Conservation (phyloP, 1,284 basidiomycete species). For the Moesziomyces sp. region DNA sequence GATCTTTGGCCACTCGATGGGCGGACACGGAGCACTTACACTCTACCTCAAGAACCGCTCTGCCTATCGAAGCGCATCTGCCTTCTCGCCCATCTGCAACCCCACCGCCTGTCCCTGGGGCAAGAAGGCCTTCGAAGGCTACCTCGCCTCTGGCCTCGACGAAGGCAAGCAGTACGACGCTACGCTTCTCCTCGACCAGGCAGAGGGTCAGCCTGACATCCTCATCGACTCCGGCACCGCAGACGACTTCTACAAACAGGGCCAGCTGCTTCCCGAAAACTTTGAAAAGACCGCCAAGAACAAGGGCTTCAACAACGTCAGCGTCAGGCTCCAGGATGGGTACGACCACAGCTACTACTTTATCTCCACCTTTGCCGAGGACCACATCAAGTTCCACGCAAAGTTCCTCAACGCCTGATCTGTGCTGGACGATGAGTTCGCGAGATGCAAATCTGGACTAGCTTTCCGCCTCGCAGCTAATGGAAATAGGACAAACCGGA, state of each 20-base stretch:
- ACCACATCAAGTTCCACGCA: conserved; percentile 65
- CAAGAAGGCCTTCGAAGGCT: conserved; percentile 89
- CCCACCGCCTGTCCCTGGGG: conserved; percentile 91
- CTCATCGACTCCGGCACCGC: conserved; percentile 73
- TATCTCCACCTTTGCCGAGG: conserved; percentile 76
- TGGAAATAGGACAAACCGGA: too few relatives aligned
- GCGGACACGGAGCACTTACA: conserved; percentile 92
- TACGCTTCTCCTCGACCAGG: conserved; percentile 79
- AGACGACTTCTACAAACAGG: conserved; percentile 86
- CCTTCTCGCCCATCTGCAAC: conserved; percentile 91
- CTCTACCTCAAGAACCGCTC: conserved; percentile 80
- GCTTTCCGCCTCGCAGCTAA: too few relatives aligned
- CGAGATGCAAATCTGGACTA: too few relatives aligned
- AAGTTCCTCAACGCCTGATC: conserved; percentile 50
- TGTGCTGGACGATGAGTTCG: too few relatives aligned
- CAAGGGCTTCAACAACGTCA: conserved; percentile 78
- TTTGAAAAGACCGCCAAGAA: conserved; percentile 81
- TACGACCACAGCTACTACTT: conserved; percentile 81
- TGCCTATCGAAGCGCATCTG: conserved; percentile 86
- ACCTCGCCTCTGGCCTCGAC: conserved; percentile 77
- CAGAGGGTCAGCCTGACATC: conserved; percentile 70
- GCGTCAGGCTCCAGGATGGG: conserved; percentile 83
- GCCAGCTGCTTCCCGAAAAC: conserved; percentile 87
- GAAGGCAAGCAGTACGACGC: conserved; percentile 88
- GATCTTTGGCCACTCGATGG: conserved; percentile 75